phyloP scores from a whole-genome alignment of 2,329 filamentous ascomycete genomes.

The Ophiosphaerella narmari region DNA sequence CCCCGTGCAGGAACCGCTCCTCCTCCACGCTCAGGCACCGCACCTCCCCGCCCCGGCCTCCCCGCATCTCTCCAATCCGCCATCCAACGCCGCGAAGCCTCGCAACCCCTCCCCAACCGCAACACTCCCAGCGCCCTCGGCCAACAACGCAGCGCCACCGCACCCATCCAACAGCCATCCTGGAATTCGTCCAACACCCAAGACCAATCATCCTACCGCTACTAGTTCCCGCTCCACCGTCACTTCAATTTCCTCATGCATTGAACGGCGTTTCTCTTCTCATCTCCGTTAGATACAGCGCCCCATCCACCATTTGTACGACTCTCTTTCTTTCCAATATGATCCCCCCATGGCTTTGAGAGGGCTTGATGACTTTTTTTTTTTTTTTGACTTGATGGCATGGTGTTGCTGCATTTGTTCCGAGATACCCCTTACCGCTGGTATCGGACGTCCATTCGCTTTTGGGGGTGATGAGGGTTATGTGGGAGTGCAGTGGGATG shows the following conservation, averaged over 20 bases:
- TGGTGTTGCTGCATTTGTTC: constrained; percentile 20
- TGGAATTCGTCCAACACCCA: constrained; percentile 26
- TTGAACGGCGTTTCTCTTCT: constrained; percentile 4
- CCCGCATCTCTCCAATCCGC: constrained; percentile 41
- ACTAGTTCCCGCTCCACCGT: constrained; percentile 4
- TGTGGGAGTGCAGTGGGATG: neutral
- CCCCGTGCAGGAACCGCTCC: constrained; percentile 22
- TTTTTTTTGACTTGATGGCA: constrained; percentile 2
- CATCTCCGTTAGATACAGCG: no score
- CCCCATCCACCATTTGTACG: constrained; percentile 18
- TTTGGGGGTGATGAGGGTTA: constrained; percentile 4
- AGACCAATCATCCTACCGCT: constrained; percentile 13
- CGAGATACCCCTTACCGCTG: constrained; percentile 43
- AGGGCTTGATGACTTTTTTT: constrained; percentile 9
- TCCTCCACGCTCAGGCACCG: constrained; percentile 31
- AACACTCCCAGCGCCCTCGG: constrained; percentile 27
- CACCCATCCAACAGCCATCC: constrained; percentile 36
- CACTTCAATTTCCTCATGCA: constrained; percentile 6
- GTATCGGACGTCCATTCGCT: constrained; percentile 43
- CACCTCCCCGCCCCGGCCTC: constrained; percentile 39
- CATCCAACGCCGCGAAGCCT: constrained; percentile 44
- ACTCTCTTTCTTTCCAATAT: neutral
- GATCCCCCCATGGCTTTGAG: neutral
- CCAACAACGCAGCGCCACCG: constrained; percentile 43
- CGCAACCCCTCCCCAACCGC: constrained; percentile 37